These are phyloP conservation scores for Globisporangium paddicum DNA, from an alignment of 352 stramenopile species.

Conservation along the genomic window DNA sequence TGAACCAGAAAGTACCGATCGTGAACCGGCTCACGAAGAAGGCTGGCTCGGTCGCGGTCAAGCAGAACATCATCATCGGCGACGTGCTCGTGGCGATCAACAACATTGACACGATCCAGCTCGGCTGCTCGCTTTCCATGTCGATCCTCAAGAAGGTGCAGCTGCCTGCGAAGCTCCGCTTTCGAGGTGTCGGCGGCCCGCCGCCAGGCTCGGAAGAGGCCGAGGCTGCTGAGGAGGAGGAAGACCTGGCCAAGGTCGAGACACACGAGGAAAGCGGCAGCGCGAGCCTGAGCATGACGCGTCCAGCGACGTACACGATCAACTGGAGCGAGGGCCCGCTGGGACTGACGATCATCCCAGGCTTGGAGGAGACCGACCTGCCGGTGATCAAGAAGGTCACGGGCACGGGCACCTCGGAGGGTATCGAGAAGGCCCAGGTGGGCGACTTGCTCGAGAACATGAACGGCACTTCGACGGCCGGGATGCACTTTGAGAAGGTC, in stretches of 20 bases:
- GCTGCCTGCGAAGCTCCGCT: slow-evolving; percentile 75
- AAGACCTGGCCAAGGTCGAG: slow-evolving; percentile 22
- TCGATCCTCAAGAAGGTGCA: slow-evolving; percentile 89
- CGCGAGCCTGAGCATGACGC: slow-evolving; percentile 41
- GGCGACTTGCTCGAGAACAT: slow-evolving; percentile 81
- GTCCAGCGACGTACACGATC: slow-evolving; percentile 62
- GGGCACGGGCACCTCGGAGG: slow-evolving; percentile 67
- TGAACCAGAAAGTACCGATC: slow-evolving; percentile 82
- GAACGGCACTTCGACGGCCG: slow-evolving; percentile 60
- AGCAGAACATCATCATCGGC: slow-evolving; percentile 86
- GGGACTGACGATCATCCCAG: slow-evolving; percentile 82
- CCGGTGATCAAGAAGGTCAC: slow-evolving; percentile 88
- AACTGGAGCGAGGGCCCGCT: slow-evolving; percentile 80
- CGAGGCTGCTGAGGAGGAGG: slow-evolving; percentile 12
- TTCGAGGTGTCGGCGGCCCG: slow-evolving; percentile 73
- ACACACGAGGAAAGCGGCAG: slow-evolving; percentile 19
- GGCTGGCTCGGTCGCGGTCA: slow-evolving; percentile 76
- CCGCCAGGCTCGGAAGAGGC: slow-evolving; percentile 21
- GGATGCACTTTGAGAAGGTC: slow-evolving; percentile 81
- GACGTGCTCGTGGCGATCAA: slow-evolving; percentile 86
- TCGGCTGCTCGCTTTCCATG: slow-evolving; percentile 85
- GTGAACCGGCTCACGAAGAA: slow-evolving; percentile 87
- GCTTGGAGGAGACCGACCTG: slow-evolving; percentile 67
- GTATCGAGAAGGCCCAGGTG: slow-evolving; percentile 79
- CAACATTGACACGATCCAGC: slow-evolving; percentile 87